A percentile compares a stretch with the other conserved stretches of the same genome.
Evolutionary conservation across 1,284 basidiomycete species (phyloP).

Genomic region (Cutaneotrichosporon dermatis): DNA sequence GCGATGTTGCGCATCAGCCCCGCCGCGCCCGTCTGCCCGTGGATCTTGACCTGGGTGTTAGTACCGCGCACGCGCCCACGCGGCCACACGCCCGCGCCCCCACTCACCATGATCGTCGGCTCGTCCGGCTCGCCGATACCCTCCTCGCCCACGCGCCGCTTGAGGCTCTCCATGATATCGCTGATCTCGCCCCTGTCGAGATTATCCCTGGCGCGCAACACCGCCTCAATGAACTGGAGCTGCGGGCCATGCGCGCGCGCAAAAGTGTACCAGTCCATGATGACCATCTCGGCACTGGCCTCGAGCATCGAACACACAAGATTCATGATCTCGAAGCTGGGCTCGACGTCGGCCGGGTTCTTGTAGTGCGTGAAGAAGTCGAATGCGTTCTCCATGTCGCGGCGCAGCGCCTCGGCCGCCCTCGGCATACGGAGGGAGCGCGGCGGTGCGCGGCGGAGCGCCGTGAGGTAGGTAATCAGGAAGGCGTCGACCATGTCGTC

Average conservation of each 20-base stretch:
- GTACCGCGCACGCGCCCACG: not conserved
- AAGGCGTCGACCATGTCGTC: conserved; percentile 92
- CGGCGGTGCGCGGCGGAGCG: conserved; percentile 68
- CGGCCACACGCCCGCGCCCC: not conserved
- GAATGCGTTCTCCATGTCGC: conserved; percentile 73
- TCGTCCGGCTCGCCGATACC: conserved; percentile 64
- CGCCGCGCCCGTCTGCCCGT: conserved; percentile 23
- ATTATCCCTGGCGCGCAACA: conserved; percentile 87
- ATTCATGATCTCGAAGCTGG: conserved; percentile 81
- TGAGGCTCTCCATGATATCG: conserved; percentile 91
- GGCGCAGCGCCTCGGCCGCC: conserved; percentile 73
- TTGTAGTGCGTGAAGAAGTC: conserved; percentile 79
- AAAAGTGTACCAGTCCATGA: conserved; percentile 92
- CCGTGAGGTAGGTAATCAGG: conserved; percentile 84
- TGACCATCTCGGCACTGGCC: conserved; percentile 86
- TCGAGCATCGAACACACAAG: conserved; percentile 78
- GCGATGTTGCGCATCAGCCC: conserved; percentile 37
- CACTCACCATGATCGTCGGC: conserved; percentile 57
- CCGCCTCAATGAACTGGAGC: conserved; percentile 79
- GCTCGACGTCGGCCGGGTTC: conserved; percentile 71
- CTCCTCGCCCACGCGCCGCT: conserved; percentile 86
- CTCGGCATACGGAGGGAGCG: conserved; percentile 77
- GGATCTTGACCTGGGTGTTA: conserved; percentile 36
- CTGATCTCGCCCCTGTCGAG: conserved; percentile 79
- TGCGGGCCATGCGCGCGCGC: conserved; percentile 95